Evolutionary conservation across 371 early-diverging fungal species (phyloP).

Genomic region (Mortierella sp.): DNA sequence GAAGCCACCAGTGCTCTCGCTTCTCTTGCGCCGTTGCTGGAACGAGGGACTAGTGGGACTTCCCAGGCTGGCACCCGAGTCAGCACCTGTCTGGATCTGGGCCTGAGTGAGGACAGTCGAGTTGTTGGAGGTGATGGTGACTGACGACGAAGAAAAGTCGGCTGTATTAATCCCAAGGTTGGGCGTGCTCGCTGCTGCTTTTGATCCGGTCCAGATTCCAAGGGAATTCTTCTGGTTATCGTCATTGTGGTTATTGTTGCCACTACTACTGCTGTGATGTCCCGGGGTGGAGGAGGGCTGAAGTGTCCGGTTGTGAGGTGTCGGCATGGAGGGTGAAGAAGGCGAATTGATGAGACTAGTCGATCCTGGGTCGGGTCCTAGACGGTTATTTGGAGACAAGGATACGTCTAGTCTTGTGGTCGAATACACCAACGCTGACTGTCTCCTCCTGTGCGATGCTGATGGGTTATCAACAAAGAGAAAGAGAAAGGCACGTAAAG

Average conservation of each 20-base stretch:
- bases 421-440: conserved; percentile 35
- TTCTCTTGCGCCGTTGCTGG: conserved; percentile 43
- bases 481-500: no score
- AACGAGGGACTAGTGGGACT: conserved; percentile 36
- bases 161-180: conserved; percentile 28
- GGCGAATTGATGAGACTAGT: conserved; percentile 1
- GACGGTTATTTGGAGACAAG: neutral
- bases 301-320: conserved; percentile 9
- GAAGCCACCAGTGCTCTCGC: conserved; percentile 49
- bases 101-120: neutral
- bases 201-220: conserved; percentile 43
- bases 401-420: conserved; percentile 23
- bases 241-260: conserved; percentile 1
- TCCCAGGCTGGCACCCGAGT: conserved; percentile 29
- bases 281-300: conserved; percentile 25
- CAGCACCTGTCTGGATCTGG: conserved; percentile 31
- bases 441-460: conserved; percentile 37
- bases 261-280: neutral
- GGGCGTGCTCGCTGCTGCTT: conserved; percentile 44
- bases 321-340: conserved; percentile 7
- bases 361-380: neutral
- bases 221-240: conserved; percentile 20
- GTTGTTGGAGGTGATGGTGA: conserved; percentile 3
- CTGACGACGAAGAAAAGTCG: conserved; percentile 20
- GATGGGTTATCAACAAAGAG: neutral